Evolutionary conservation across 2,329 filamentous ascomycete genomes (phyloP), one percentile per base, ranked within the genome.

Genomic region (Chrysosporium keratinophilum): DNA sequence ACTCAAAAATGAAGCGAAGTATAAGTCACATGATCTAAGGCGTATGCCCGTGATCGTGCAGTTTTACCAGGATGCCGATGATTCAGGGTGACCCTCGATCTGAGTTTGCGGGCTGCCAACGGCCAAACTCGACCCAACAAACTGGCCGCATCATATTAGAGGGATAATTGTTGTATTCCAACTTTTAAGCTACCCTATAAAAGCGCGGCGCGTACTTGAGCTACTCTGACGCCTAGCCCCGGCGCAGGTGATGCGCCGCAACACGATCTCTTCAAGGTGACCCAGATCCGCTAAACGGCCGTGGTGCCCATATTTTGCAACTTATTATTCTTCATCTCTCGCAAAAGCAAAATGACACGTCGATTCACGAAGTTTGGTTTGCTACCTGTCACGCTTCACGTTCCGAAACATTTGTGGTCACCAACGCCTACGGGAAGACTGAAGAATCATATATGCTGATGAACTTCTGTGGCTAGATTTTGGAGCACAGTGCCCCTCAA

Each of bases 11-110:
- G 34, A 7, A 2, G 12, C 31, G 33, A 37, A 44, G 28, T 35
- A 37, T 51, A 35, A n/a, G n/a, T 52, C 50, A 52, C 50, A 15
- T 52, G 50, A 52, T 15, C 40, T 10, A 5, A 39, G 20, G 34
- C 40, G 20, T 52, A 52, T 52, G 50, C 46, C 39, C 41, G 50
- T 46, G 34, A 52, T 41, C 33, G 34, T 52, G 50, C 50, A 52
- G 41, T n/a, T 50, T n/a, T 40, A 31, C 34, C 7, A 23, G 50
- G 50, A 37, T 46, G 12, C 6, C 17, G 14, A 10, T n/a, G 28
- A 10, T 17, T 19, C 49, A 49, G 46, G 19, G 46, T 3, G 46
- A 9, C 28, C 39, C 40, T 37, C 23, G 49, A 51, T 11, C 15
- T 31, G 23, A 10, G 34, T 34, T 49, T 17, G 20, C 14, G 34